Base-by-base conservation (phyloP, 2,329 filamentous ascomycete genomes). In the Paraconiothyrium brasiliense region DNA sequence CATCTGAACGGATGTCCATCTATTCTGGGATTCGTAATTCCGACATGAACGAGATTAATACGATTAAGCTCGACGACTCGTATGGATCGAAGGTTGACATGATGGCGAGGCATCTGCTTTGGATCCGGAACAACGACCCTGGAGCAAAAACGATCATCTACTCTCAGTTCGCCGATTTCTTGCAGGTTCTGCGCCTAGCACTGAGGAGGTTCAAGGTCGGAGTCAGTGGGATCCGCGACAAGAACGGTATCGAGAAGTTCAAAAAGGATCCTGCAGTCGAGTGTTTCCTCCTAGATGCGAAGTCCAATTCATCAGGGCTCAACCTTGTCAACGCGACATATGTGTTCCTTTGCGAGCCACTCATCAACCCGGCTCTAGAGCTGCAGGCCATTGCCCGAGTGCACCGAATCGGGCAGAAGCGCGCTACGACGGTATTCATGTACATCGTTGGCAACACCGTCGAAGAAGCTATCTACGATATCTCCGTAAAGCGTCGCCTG, bases 381-480 rank as follows among this genome's bases (percentile, higher is more conserved):
- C 84, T 98, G 10, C 95, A 99, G 78, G 94, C 94, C 14, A 97
- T 98, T 72, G 94, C 94, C 0, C 90, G 95, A 59, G 94, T 99
- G 1, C 93, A 99, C 75, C 89, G 95, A 39, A 99, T 99, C 65
- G 95, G 95, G 0, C 95, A 98, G 78, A 85, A 90, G 65, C 89
- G 92, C 55, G 86, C 92, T 67, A 99, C 95, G 0, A 97, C 92
- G 0, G 93, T 98, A 1, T 98, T 94, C 91, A 90, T 97, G 78
- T 98, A 98, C 76, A 85, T 98, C 2, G 87, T 97, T n/a, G 88
- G 90, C 16, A 92, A 91, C 55, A 97, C 94, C 0, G 92, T 98
- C 0, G 95, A 99, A 74, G 91, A 97, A 80, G 91, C 91, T 1
- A 96, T 98, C 64, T 93, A 98, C 79, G 88, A 94, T 61, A 86